These are phyloP conservation scores for Epichloe glyceriae DNA, from an alignment of 2,329 filamentous ascomycete genomes.

Conservation along the genomic window DNA sequence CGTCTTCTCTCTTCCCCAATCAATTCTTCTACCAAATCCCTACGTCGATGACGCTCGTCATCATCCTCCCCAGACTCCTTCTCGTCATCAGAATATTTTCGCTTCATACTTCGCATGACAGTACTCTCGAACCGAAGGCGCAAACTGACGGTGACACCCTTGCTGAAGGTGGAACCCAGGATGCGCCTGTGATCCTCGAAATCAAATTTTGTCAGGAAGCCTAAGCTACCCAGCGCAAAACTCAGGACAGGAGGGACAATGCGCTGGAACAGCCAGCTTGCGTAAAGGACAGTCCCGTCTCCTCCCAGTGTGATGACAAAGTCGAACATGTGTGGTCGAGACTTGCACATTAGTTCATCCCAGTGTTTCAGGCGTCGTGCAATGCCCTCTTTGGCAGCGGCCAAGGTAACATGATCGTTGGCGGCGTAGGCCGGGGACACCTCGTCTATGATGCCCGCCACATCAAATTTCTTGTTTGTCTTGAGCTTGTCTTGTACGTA, in stretches of 20 bases:
- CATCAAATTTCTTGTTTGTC: constrained; percentile 61
- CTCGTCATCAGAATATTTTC: constrained; percentile 17
- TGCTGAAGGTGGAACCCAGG: constrained; percentile 57
- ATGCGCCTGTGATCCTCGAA: constrained; percentile 62
- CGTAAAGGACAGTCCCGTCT: constrained; percentile 93
- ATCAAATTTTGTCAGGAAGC: constrained; percentile 94
- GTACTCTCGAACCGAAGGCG: constrained; percentile 86
- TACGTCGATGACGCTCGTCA: constrained; percentile 24
- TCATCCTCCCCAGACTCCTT: constrained; percentile 22
- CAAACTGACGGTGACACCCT: constrained; percentile 80
- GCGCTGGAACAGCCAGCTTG: constrained; percentile 92
- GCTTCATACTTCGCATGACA: constrained; percentile 65
- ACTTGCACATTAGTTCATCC: constrained; percentile 65
- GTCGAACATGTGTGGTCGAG: constrained; percentile 77
- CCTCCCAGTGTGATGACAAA: constrained; percentile 87
- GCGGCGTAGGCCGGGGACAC: constrained; percentile 32
- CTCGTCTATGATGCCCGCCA: constrained; percentile 52
- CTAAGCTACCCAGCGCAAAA: constrained; percentile 81
- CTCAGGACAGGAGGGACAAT: constrained; percentile 89
- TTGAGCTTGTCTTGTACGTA: constrained; percentile 71
- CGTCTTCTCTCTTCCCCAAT: constrained; percentile 76
- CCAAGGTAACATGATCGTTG: constrained; percentile 20
- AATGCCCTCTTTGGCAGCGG: constrained; percentile 23
- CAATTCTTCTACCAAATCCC: constrained; percentile 78
- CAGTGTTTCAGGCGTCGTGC: constrained; percentile 60